phyloP scores from a whole-genome alignment of 257 asterid genomes.

The Salvia splendens region DNA sequence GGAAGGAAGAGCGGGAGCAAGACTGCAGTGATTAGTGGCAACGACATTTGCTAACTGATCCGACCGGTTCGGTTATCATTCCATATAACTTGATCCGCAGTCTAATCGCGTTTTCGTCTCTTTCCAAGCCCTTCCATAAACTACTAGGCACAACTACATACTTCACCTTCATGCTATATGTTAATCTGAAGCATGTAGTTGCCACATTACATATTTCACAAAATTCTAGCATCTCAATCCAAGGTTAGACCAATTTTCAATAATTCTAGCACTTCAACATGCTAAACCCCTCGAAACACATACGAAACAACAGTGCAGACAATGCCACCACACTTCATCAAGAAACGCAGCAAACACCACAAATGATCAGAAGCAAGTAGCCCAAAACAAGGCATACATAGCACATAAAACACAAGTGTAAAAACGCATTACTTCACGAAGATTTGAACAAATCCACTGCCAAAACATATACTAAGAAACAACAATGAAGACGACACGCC shows the following conservation, averaged over 20 bases:
- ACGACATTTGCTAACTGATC: too few species aligned
- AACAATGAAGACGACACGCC: not conserved
- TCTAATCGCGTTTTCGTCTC: too few species aligned
- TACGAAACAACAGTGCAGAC: too few species aligned
- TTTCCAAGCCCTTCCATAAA: too few species aligned
- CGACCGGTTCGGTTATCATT: too few species aligned
- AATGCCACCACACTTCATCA: not conserved
- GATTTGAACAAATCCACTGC: conserved; percentile 44
- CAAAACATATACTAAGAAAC: not conserved
- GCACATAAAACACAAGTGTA: not conserved
- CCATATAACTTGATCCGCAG: too few species aligned
- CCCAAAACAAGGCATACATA: not conserved
- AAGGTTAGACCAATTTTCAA: not conserved
- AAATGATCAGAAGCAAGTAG: not conserved
- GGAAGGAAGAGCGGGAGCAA: too few species aligned
- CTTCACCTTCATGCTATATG: not conserved
- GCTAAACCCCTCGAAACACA: not conserved
- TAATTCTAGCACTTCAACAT: conserved; percentile 5
- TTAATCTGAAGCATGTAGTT: too few species aligned
- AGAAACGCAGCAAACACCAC: not conserved
- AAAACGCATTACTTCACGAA: conserved; percentile 33
- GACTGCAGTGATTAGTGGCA: too few species aligned
- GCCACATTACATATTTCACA: not conserved
- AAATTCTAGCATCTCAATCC: conserved; percentile 13
- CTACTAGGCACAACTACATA: not conserved